These are phyloP conservation scores for Populus hybrid DNA, from an alignment of 441 rosid species.

Conservation along the genomic window DNA sequence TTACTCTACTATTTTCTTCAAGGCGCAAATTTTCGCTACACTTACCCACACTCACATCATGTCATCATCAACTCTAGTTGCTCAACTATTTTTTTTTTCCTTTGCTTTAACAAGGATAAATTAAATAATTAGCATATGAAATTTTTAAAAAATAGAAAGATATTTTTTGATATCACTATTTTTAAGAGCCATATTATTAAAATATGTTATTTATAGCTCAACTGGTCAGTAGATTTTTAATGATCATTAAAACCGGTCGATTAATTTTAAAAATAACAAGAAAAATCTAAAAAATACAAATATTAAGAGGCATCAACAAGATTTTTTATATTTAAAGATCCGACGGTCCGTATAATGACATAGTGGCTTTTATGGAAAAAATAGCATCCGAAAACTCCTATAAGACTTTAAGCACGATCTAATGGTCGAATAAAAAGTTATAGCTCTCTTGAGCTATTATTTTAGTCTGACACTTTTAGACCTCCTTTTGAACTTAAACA, in stretches of 20 bases:
- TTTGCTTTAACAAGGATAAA: too few species aligned
- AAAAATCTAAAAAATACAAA: fast-evolving
- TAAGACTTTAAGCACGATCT: fast-evolving
- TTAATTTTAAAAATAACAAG: fast-evolving
- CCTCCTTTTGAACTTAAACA: fast-evolving
- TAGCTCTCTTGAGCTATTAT: fast-evolving
- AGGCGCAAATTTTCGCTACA: too few species aligned
- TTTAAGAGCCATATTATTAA: fast-evolving
- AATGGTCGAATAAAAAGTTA: too few species aligned
- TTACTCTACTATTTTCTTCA: not conserved
- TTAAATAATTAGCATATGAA: too few species aligned
- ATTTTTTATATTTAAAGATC: too few species aligned
- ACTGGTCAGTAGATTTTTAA: fast-evolving
- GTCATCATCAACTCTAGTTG: too few species aligned
- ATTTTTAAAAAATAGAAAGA: too few species aligned
- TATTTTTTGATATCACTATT: fast-evolving
- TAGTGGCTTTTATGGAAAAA: fast-evolving
- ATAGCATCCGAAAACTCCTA: too few species aligned
- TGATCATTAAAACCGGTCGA: fast-evolving
- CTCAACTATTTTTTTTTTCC: too few species aligned
- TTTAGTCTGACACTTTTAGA: fast-evolving
- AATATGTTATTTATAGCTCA: fast-evolving
- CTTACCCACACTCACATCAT: too few species aligned
- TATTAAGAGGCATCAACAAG: fast-evolving
- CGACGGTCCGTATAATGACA: fast-evolving